Evolutionary conservation across 129 eudicot species (phyloP), one percentile per base, ranked within the genome.

Genomic region (Solidago caesia): DNA sequence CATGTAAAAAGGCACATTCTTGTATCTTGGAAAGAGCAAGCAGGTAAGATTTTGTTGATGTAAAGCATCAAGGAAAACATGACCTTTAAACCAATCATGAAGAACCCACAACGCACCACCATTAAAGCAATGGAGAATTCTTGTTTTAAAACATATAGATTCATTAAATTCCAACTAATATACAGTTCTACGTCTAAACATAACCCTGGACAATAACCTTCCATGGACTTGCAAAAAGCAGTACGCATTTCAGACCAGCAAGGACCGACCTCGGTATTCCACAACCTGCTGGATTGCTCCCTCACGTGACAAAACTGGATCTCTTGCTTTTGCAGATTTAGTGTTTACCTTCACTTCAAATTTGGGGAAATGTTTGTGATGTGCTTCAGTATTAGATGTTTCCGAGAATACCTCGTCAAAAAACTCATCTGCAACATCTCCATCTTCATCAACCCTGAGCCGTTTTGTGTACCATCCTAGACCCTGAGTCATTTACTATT

Each of bases 401-500:
- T 81, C 89, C 10, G 83, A 76, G n/a, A 67, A 33, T 7, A 86
- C 80, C 75, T 94, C 97, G 5, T 85, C 88, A 51, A 94, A 74
- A 70, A 94, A 94, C 77, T 94, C 98, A 70, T 94, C 91, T 4
- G 97, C 98, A 75, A 94, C 89, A 77, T 90, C 98, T 51, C 98
- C 98, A 75, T 94, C 98, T 83, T 94, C 97, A 56, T 94, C 98
- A 70, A 88, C 87, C 83, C 68, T 90, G 66, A 94, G 87, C 61
- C 92, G 80, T 61, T 77, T 65, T 41, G 97, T 81, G 67, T 88
- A 90, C 98, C 97, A 94, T 72, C 80, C 82, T 66, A 94, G 78
- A 61, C 97, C 98, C 98, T 93, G 77, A 55, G 64, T 56, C 41
- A 63, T 42, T 44, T 8, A 60, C 8, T 10, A 68, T 51, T 10